Conservation (phyloP, 305 asterid genomes). For the Solanum aculeatissimum region DNA sequence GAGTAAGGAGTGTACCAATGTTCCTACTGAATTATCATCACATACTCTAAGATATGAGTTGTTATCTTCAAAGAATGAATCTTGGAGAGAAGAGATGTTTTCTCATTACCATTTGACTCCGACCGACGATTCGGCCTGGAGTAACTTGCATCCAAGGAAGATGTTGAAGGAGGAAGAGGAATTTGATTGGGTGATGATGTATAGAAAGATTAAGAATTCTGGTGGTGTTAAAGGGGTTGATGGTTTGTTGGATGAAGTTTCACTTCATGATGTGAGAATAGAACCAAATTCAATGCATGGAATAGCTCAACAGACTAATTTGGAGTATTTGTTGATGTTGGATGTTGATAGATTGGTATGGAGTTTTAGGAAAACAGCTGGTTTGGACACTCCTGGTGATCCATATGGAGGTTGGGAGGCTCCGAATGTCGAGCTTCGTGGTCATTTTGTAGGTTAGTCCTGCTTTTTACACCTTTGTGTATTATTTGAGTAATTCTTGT, state of each 20-base stretch:
- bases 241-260: slow-evolving; percentile 37
- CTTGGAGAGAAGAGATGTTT: slow-evolving; percentile 49
- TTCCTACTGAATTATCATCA: slow-evolving; percentile 29
- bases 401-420: slow-evolving; percentile 94
- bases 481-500: neutral
- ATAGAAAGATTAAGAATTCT: slow-evolving; percentile 37
- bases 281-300: slow-evolving; percentile 60
- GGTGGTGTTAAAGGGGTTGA: slow-evolving; percentile 6
- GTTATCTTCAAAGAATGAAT: slow-evolving; percentile 45
- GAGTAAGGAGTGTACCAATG: slow-evolving; percentile 61
- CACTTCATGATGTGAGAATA: slow-evolving; percentile 58
- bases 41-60: slow-evolving; percentile 52
- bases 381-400: slow-evolving; percentile 39
- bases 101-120: slow-evolving; percentile 76
- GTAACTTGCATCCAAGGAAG: slow-evolving; percentile 59
- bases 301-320: slow-evolving; percentile 74
- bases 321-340: slow-evolving; percentile 67
- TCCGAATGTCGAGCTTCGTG: slow-evolving; percentile 52
- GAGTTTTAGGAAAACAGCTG: slow-evolving; percentile 82
- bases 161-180: slow-evolving; percentile 51
- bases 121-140: slow-evolving; percentile 74
- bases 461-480: neutral
- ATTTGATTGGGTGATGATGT: slow-evolving; percentile 44
- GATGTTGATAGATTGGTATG: slow-evolving; percentile 71
- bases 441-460: slow-evolving; percentile 84